phyloP scores from a whole-genome alignment of 495 filamentous ascomycete genomes.

The Niebla homalea region DNA sequence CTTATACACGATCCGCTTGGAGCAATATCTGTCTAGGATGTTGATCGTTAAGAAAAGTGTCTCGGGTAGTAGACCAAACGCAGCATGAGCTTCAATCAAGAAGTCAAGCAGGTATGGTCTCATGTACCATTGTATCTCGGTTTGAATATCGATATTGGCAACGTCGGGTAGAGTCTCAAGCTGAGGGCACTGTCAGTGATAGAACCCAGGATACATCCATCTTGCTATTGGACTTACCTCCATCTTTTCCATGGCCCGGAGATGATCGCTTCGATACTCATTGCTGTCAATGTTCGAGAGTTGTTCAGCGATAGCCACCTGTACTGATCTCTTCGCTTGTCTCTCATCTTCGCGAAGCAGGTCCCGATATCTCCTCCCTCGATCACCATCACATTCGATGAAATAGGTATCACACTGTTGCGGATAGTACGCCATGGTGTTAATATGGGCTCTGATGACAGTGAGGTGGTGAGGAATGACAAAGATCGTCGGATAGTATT shows the following conservation, averaged over 20 bases:
- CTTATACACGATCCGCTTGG: constrained; percentile 96
- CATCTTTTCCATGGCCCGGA: constrained; percentile 90
- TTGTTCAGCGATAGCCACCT: constrained; percentile 75
- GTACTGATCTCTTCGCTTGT: constrained; percentile 60
- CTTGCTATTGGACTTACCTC: constrained; percentile 51
- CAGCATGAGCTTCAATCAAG: constrained; percentile 89
- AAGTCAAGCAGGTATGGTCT: constrained; percentile 96
- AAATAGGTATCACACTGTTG: constrained; percentile 70
- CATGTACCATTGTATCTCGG: constrained; percentile 99
- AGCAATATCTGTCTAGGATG: constrained; percentile 94
- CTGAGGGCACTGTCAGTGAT: constrained; percentile 34
- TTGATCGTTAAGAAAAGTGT: constrained; percentile 94
- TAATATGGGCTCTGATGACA: not conserved
- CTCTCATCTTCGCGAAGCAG: constrained; percentile 38
- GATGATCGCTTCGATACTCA: constrained; percentile 84
- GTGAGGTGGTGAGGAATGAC: not conserved
- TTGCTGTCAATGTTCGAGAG: constrained; percentile 68
- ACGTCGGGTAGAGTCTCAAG: constrained; percentile 84
- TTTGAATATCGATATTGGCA: constrained; percentile 95
- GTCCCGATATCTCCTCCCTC: constrained; percentile 22
- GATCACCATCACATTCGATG: constrained; percentile 66
- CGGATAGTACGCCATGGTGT: constrained; percentile 62
- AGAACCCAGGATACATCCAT: not conserved
- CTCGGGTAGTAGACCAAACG: constrained; percentile 86
- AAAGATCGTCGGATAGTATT: not conserved